Base-by-base conservation (phyloP, 2,329 filamentous ascomycete genomes). In the Albifimbria verrucaria region DNA sequence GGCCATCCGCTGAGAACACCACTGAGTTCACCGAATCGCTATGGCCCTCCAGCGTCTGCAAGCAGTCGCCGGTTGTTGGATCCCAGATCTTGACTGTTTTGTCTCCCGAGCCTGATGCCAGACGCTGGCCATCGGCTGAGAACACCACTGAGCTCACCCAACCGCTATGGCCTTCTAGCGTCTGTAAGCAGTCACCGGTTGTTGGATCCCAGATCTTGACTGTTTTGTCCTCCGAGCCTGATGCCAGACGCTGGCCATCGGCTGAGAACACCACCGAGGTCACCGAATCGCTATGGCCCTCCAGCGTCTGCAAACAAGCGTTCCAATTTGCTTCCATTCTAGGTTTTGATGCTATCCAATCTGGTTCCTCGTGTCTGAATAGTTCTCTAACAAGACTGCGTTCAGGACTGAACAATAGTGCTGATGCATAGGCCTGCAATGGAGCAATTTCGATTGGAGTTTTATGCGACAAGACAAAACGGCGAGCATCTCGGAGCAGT, bases 11-110 rank as follows among this genome's bases (percentile, higher is more conserved):
- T 17, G 49, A 54, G 32, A 51, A 44, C n/a, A 43, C 48, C 15
- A 48, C 44, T 36, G 52, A 49, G 7, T 3, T 12, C 10, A 52
- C 39, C 4, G 4, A 7, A 7, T 17, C 4, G 17, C n/a, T 32
- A 20, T 55, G 44, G 45, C 49, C 52, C 22, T 49, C 45, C n/a
- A 52, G 48, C n/a, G 43, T 48, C 23, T 48, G 21, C 23, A 48
- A n/a, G 45, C 45, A 48, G 11, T 25, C 24, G 45, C 45, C 45
- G 6, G 41, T n/a, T 43, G 18, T 21, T 43, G n/a, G 18, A 23
- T 57, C 52, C 55, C 50, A 57, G 32, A 57, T 26, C 47, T 49
- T 51, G 21, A 57, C 22, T 15, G 43, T 52, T 10, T 41, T 41
- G 24, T 54, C 32, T 12, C 15, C 12, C n/a, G 49, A 54, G 32